Evolutionary conservation across 176 grass and related monocot genomes (phyloP), one percentile per base, ranked within the genome.

Genomic region (Paspalum notatum): DNA sequence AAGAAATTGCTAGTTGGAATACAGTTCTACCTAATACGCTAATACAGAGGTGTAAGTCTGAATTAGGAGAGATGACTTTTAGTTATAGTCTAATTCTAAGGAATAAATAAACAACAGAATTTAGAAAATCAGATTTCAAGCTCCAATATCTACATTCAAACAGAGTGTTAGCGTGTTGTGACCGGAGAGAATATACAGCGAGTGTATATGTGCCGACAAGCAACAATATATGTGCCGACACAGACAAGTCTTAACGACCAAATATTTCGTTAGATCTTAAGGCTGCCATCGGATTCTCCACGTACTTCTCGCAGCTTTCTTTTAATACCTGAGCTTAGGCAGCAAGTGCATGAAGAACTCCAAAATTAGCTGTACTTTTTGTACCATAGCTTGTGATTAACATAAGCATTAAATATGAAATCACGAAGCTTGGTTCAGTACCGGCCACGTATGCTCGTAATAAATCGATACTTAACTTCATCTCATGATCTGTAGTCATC

Each of bases 241-340:
- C 71, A 38, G 66, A 49, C 16, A 32, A 17, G 25, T 60, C 18
- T 55, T 58, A 79, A 59, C 80, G 6, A 41, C 44, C 68, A 51
- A 62, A 62, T 62, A 82, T 82, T 81, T 71, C 27, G 13, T 42
- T 22, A 72, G 68, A 82, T 73, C 11, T 82, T 62, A 18, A 50
- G 44, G 62, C 62, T 52, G 14, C 3, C 18, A 25, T 60, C 7
- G 16, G 14, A 71, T 70, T 60, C 52, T 12, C 16, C 22, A 32
- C 27, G 17, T 48, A 41, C 41, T 58, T 60, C 41, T 81, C 4
- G 1, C 7, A 16, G 2, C 18, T 12, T 72, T 72, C 3, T 60
- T 70, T 40, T 6, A 39, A 39, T 62, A n/a, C 58, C 18, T 21
- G 51, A 40, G 12, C 37, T 55, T 55, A 42, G 37, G 6, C 46